Conservation (phyloP, 2,329 filamentous ascomycete genomes). For the Colletotrichum filicis region DNA sequence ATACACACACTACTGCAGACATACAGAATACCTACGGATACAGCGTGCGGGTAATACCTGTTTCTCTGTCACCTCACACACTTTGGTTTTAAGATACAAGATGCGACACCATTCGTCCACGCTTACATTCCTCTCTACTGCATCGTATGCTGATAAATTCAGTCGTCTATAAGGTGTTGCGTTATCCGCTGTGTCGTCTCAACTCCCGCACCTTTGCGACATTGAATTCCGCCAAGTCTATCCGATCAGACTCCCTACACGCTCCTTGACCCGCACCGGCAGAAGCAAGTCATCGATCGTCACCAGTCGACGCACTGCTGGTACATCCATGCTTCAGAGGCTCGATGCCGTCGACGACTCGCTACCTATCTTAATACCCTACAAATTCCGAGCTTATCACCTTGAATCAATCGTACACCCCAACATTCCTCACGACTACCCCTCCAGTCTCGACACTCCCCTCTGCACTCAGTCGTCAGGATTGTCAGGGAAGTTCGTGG, state of each 20-base stretch:
- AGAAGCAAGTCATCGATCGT: background rate
- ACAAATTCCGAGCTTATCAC: background rate
- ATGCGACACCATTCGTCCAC: background rate
- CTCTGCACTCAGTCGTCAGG: background rate
- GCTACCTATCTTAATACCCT: background rate
- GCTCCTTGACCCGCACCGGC: background rate
- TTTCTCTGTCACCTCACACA: background rate
- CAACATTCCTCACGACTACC: background rate
- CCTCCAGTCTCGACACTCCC: background rate
- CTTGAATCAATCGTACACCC: background rate
- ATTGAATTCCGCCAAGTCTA: conserved; percentile 11
- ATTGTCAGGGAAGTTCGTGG: background rate
- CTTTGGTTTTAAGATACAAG: background rate
- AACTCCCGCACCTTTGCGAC: background rate
- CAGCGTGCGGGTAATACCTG: background rate
- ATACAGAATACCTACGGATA: background rate
- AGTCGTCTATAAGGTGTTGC: background rate
- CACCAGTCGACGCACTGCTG: background rate
- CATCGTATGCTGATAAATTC: background rate
- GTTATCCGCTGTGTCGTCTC: conserved; percentile 1
- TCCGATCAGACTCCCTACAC: background rate
- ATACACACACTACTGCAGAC: background rate
- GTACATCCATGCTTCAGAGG: background rate
- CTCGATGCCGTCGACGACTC: background rate
- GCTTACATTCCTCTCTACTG: background rate